phyloP scores from a whole-genome alignment of 768 basidiomycete genomes.

The Coprinopsis sp. region DNA sequence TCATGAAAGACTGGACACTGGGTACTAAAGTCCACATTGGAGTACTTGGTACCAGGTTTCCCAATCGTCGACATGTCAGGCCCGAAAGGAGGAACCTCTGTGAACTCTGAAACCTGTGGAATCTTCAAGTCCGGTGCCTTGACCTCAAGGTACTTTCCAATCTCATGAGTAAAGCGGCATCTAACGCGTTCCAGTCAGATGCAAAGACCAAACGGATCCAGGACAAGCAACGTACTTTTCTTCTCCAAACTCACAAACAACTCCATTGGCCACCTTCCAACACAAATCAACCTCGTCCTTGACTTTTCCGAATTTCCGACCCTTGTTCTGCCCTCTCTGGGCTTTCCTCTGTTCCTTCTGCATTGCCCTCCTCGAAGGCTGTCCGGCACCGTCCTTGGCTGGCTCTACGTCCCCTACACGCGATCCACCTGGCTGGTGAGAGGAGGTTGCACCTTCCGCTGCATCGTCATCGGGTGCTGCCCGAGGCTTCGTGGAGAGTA shows the following conservation, averaged over 20 bases:
- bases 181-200: constrained; percentile 26
- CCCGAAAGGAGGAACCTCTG: constrained; percentile 49
- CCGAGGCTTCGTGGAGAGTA: constrained; percentile 11
- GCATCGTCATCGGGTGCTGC: constrained; percentile 38
- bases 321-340: constrained; percentile 79
- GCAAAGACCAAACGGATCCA: not conserved
- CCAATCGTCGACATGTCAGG: constrained; percentile 21
- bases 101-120: constrained; percentile 41
- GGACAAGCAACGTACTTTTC: constrained; percentile 33
- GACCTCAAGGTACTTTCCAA: constrained; percentile 65
- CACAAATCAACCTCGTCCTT: constrained; percentile 82
- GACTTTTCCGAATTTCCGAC: constrained; percentile 69
- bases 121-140: constrained; percentile 73
- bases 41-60: constrained; percentile 26
- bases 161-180: constrained; percentile 79
- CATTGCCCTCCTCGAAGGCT: constrained; percentile 29
- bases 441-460: constrained; percentile 56
- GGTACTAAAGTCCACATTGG: constrained; percentile 43
- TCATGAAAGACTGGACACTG: constrained; percentile 65
- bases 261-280: constrained; percentile 69
- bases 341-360: constrained; percentile 70
- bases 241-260: constrained; percentile 64
- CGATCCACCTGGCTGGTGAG: constrained; percentile 23
- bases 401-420: constrained; percentile 16
- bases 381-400: constrained; percentile 15